Evolutionary conservation across 768 basidiomycete genomes (phyloP).

Genomic region (Boletellus ananas): DNA sequence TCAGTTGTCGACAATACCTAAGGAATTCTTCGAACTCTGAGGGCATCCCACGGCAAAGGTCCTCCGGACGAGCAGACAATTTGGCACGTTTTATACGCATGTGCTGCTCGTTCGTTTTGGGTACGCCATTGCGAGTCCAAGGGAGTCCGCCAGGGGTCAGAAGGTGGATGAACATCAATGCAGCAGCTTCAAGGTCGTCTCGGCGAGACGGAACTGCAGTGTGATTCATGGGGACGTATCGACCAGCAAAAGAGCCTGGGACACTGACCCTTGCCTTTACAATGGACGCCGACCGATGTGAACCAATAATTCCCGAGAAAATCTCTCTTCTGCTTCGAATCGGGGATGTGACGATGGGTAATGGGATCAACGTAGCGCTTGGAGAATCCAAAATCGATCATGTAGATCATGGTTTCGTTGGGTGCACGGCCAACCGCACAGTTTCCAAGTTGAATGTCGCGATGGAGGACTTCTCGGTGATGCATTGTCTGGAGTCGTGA

Average conservation of each 20-base stretch:
- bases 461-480: constrained; percentile 64
- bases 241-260: constrained; percentile 7
- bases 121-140: constrained; percentile 81
- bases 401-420: constrained; percentile 59
- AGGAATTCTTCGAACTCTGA: constrained; percentile 74
- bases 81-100: constrained; percentile 63
- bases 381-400: constrained; percentile 87
- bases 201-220: constrained; percentile 67
- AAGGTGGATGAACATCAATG: constrained; percentile 77
- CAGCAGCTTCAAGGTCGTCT: constrained; percentile 75
- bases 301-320: constrained; percentile 89
- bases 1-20: constrained; percentile 63
- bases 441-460: constrained; percentile 79
- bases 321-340: constrained; percentile 62
- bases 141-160: constrained; percentile 70
- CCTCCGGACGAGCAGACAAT: constrained; percentile 54
- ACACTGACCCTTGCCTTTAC: constrained; percentile 62
- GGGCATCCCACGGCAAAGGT: constrained; percentile 66
- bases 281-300: constrained; percentile 74
- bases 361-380: constrained; percentile 68
- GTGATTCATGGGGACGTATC: constrained; percentile 20
- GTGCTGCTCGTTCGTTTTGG: constrained; percentile 64
- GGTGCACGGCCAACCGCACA: constrained; percentile 61
- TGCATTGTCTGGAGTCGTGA: constrained; percentile 74
- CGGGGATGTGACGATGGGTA: constrained; percentile 67